These are phyloP conservation scores for Yarrowia yakushimensis DNA, from an alignment of 805 yeast genomes.

Conservation along the genomic window DNA sequence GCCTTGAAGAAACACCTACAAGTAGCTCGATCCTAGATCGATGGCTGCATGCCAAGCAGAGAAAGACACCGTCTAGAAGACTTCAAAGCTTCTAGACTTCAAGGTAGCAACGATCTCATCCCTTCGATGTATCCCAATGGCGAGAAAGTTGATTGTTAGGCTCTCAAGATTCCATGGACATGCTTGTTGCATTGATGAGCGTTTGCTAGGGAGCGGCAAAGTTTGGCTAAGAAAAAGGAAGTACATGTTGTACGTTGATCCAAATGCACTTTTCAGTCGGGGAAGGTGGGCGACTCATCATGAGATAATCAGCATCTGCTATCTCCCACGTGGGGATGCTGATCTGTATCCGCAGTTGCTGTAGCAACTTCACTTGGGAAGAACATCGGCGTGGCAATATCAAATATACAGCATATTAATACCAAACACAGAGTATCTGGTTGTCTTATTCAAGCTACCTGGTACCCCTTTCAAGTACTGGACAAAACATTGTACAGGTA, in stretches of 20 bases:
- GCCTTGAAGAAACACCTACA: too few relatives aligned
- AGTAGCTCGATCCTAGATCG: too few relatives aligned
- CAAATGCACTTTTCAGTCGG: background rate
- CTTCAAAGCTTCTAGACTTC: background rate
- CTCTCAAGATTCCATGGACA: too few relatives aligned
- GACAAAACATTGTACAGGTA: background rate
- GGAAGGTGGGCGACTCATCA: background rate
- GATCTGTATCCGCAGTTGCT: background rate
- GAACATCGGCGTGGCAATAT: too few relatives aligned
- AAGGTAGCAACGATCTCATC: background rate
- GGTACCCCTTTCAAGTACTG: too few relatives aligned
- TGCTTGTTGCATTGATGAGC: background rate
- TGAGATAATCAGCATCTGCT: background rate
- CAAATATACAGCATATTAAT: too few relatives aligned
- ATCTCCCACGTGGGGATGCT: background rate
- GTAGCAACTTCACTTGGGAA: background rate
- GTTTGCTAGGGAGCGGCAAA: background rate
- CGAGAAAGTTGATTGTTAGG: too few relatives aligned
- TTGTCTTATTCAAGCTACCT: too few relatives aligned
- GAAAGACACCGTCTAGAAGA: too few relatives aligned
- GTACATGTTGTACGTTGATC: background rate
- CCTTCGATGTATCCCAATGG: background rate
- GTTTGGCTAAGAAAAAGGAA: constrained; percentile 6
- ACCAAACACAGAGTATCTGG: too few relatives aligned
- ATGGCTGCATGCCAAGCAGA: too few relatives aligned